Evolutionary conservation across 345 rosid genomes (phyloP).

Genomic region (Microcos paniculata): DNA sequence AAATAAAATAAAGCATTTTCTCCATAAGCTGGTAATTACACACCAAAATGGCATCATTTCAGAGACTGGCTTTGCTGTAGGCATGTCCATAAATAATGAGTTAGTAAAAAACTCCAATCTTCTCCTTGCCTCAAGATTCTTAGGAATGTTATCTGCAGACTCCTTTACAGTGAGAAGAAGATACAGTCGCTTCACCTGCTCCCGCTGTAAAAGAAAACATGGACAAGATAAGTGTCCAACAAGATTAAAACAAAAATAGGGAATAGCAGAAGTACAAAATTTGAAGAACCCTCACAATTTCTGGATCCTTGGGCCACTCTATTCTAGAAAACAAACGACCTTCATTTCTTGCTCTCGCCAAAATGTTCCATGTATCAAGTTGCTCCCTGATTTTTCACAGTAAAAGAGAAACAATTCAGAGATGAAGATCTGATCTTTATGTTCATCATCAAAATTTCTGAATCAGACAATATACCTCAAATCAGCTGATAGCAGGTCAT

Average conservation of each 20-base stretch:
- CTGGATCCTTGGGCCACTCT: slow-evolving; percentile 94
- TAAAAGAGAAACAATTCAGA: slow-evolving; percentile 16
- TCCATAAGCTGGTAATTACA: background rate
- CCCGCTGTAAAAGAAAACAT: slow-evolving; percentile 55
- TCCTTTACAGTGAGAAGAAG: slow-evolving; percentile 98
- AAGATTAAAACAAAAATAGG: slow-evolving; percentile 18
- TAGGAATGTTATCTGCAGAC: slow-evolving; percentile 88
- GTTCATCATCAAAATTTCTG: background rate
- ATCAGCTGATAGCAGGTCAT: slow-evolving; percentile 78
- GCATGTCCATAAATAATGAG: slow-evolving; percentile 97
- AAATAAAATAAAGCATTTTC: background rate
- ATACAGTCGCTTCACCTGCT: slow-evolving; percentile 90
- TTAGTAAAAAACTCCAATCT: slow-evolving; percentile 86
- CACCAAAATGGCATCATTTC: slow-evolving; percentile 93
- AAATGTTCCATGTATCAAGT: slow-evolving; percentile 93
- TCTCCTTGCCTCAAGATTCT: slow-evolving; percentile 98
- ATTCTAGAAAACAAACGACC: slow-evolving; percentile 80
- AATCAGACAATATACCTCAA: slow-evolving; percentile 56
- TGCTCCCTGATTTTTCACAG: slow-evolving; percentile 60
- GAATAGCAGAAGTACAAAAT: background rate
- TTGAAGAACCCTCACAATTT: slow-evolving; percentile 58
- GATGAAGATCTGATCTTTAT: background rate
- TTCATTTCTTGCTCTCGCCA: slow-evolving; percentile 85
- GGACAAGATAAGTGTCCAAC: slow-evolving; percentile 15
- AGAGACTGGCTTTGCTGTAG: slow-evolving; percentile 79